Conservation (phyloP, 805 yeast genomes). For the Hanseniaspora valbyensis region DNA sequence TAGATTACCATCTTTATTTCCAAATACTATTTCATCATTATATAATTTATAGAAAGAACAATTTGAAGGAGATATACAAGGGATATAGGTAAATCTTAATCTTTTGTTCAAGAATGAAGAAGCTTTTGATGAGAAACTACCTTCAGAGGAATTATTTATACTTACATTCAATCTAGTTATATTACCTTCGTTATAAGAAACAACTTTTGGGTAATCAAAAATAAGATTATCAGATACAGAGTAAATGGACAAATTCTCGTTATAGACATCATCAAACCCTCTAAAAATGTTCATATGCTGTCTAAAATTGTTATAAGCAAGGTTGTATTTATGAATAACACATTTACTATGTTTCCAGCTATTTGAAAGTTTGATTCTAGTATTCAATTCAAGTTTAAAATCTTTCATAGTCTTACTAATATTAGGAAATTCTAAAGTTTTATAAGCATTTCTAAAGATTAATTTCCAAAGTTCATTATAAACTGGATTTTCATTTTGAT, state of each 20-base stretch:
- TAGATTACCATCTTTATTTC: conserved; percentile 30
- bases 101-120: conserved; percentile 19
- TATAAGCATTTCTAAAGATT: conserved; percentile 27
- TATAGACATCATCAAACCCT: conserved; percentile 16
- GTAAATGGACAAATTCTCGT: background rate
- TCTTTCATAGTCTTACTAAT: conserved; percentile 28
- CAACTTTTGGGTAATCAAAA: conserved; percentile 29
- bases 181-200: conserved; percentile 29
- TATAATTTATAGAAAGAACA: conserved; percentile 30
- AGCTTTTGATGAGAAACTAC: background rate
- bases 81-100: conserved; percentile 28
- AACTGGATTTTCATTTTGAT: background rate
- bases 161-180: conserved; percentile 28
- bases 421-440: conserved; percentile 30
- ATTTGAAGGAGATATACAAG: conserved; percentile 31
- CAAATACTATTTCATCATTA: conserved; percentile 29
- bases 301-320: conserved; percentile 21
- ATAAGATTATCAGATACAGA: conserved; percentile 23
- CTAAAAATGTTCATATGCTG: conserved; percentile 2
- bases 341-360: conserved; percentile 31
- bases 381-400: conserved; percentile 28
- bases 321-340: conserved; percentile 26
- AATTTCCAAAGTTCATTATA: conserved; percentile 36
- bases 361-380: conserved; percentile 24
- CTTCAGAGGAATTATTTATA: conserved; percentile 17